Conservation (phyloP, 1,284 basidiomycete genomes). For the Ustilago cynodontis region DNA sequence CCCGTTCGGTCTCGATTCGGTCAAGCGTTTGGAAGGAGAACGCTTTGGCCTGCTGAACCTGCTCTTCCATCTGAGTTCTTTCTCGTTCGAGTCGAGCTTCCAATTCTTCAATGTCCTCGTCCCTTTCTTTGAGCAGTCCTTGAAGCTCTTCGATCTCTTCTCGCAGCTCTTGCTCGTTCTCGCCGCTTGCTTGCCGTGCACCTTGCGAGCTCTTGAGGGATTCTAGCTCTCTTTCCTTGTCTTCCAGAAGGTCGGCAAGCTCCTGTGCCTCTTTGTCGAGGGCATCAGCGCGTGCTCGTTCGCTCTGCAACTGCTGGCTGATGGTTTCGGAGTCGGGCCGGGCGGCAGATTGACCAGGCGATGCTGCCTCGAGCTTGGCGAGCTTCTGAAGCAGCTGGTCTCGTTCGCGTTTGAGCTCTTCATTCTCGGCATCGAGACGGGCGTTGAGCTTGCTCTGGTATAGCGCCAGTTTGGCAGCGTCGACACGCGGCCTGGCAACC, state of each 20-base stretch:
- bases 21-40: slow-evolving; percentile 51
- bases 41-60: slow-evolving; percentile 52
- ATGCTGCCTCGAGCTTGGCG: slow-evolving; percentile 22
- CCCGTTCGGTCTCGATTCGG: slow-evolving; percentile 43
- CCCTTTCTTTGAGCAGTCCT: slow-evolving; percentile 35
- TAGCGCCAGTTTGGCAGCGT: slow-evolving; percentile 44
- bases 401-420: slow-evolving; percentile 47
- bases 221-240: slow-evolving; percentile 41
- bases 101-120: slow-evolving; percentile 45
- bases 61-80: slow-evolving; percentile 47
- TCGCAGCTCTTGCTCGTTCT: slow-evolving; percentile 17
- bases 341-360: not conserved
- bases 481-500: slow-evolving; percentile 38
- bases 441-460: slow-evolving; percentile 56
- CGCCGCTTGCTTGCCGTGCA: not conserved
- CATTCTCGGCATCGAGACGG: slow-evolving; percentile 52
- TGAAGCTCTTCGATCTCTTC: slow-evolving; percentile 40
- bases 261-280: slow-evolving; percentile 52
- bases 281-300: slow-evolving; percentile 38
- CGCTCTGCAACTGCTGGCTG: slow-evolving; percentile 20
- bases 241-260: slow-evolving; percentile 48
- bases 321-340: slow-evolving; percentile 8
- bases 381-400: slow-evolving; percentile 37
- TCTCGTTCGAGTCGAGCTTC: slow-evolving; percentile 40
- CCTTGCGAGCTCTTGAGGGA: slow-evolving; percentile 12